Evolutionary conservation across 164 flowering plant species (phyloP), one percentile per base, ranked within the genome.

Genomic region (Liriodendron chinense): DNA sequence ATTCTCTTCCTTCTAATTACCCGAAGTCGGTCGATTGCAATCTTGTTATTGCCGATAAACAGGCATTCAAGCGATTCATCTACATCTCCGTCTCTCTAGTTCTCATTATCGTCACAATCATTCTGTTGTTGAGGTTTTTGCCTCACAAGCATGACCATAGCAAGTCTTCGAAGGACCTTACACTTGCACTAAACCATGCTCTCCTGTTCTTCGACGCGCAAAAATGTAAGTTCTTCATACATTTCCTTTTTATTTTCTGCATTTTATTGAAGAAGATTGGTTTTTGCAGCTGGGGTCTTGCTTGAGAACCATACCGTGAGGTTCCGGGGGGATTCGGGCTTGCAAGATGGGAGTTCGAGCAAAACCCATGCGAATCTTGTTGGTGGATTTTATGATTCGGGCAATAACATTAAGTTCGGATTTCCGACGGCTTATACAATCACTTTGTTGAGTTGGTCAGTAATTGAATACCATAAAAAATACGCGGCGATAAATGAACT

Each of bases 381-480:
- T 9, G 94, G 95, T n/a, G 92, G 94, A 0, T 92, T 81, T 72
- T 89, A 88, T 74, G 97, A 91, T 79, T 84, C 91, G 1, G 97
- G 95, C 10, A 85, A 86, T 83, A 87, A 88, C 72, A 84, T 85
- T 1, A 92, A 91, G 78, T 89, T 86, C 79, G 85, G 81, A 69
- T 90, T 89, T 71, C 83, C 95, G 0, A 85, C 87, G 16, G 86
- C 94, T 25, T 91, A 83, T 74, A 77, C 92, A 1, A 69, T 89
- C n/a, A 86, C 93, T 18, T 68, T 92, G 26, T 81, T 91, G 85
- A 89, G 94, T 59, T 92, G 97, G 97, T 81, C 85, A 14, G 91
- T 87, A 65, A 85, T 92, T 7, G 97, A 92, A 71, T 92, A 92
- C 47, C 86, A 81, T 78, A 43, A 81, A 6, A 89, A 89, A 50